A percentile compares a stretch with the other conserved stretches of the same genome.
These are phyloP conservation scores for Berkeleyomyces basicola DNA, from an alignment of 2,329 filamentous ascomycete genomes.

Conservation along the genomic window DNA sequence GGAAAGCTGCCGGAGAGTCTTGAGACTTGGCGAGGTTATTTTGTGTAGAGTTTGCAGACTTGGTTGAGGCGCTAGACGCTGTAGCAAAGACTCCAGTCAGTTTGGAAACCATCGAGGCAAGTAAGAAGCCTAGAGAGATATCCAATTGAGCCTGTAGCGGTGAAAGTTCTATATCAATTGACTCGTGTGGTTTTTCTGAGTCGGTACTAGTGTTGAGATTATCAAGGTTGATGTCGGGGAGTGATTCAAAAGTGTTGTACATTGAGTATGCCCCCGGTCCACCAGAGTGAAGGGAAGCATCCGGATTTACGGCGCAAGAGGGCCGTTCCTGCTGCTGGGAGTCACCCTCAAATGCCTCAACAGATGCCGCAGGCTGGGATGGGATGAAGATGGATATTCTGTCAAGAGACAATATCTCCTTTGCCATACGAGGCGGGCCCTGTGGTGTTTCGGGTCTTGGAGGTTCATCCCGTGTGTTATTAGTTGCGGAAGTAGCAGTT, in stretches of 20 bases:
- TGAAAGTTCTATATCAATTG: slow-evolving; percentile 34
- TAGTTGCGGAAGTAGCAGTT: neutral
- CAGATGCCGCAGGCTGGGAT: neutral
- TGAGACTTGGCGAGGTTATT: neutral
- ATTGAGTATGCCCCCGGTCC: slow-evolving; percentile 11
- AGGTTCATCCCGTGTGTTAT: neutral
- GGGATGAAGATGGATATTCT: slow-evolving; percentile 11
- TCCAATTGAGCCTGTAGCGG: slow-evolving; percentile 38
- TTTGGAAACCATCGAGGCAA: slow-evolving; percentile 34
- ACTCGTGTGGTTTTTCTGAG: slow-evolving; percentile 16
- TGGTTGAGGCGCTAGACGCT: slow-evolving; percentile 15
- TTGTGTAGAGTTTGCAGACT: neutral
- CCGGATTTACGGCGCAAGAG: neutral
- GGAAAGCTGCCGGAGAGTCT: slow-evolving; percentile 3
- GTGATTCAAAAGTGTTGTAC: slow-evolving; percentile 8
- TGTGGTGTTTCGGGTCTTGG: slow-evolving; percentile 1
- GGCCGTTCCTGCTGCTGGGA: neutral
- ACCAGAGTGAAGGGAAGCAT: neutral
- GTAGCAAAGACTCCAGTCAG: slow-evolving; percentile 28
- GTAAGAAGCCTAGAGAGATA: slow-evolving; percentile 37
- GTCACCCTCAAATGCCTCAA: neutral
- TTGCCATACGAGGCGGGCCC: slow-evolving; percentile 7
- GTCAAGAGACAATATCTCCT: slow-evolving; percentile 11
- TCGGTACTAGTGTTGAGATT: slow-evolving; percentile 15
- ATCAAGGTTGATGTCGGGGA: slow-evolving; percentile 3